Percentiles rank a stretch among this genome's conserved stretches.
These are phyloP conservation scores for Candida cerambycidarum DNA, from an alignment of 805 yeast species.

Conservation along the genomic window DNA sequence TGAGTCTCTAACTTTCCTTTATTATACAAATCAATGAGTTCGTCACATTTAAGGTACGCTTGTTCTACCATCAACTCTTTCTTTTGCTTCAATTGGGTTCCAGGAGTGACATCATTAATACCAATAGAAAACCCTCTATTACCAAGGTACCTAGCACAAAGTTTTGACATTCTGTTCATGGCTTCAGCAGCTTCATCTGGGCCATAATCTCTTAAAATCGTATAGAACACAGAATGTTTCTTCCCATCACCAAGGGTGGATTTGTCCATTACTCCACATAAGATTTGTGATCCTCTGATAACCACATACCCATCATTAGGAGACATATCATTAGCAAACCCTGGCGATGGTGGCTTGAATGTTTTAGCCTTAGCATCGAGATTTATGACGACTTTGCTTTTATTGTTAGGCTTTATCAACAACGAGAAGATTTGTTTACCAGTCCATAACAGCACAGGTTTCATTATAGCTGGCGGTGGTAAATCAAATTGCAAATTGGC, in stretches of 20 bases:
- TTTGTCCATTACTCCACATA: conserved; percentile 96
- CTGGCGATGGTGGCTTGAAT: conserved; percentile 68
- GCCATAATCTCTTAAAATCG: conserved; percentile 95
- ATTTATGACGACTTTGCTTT: conserved; percentile 80
- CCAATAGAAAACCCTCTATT: conserved; percentile 97
- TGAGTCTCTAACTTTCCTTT: conserved; percentile 93
- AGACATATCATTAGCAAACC: conserved; percentile 89
- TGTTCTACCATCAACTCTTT: conserved; percentile 88
- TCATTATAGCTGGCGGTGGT: conserved; percentile 92
- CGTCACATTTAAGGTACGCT: conserved; percentile 91
- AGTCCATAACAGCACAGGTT: conserved; percentile 91
- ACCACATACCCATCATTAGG: conserved; percentile 95
- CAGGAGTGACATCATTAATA: conserved; percentile 96
- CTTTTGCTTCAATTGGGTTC: conserved; percentile 64
- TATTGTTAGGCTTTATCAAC: conserved; percentile 76
- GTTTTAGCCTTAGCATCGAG: conserved; percentile 94
- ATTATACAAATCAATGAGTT: conserved; percentile 72
- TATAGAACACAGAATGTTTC: conserved; percentile 93
- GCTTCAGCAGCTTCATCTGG: conserved; percentile 93
- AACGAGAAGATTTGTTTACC: conserved; percentile 94
- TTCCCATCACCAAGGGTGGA: conserved; percentile 97
- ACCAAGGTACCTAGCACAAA: conserved; percentile 93
- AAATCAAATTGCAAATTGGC: conserved; percentile 83
- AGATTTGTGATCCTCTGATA: conserved; percentile 82
- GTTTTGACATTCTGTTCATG: conserved; percentile 99